Conservation (phyloP, 2,329 filamentous ascomycete genomes). For the Akanthomyces muscarius region DNA sequence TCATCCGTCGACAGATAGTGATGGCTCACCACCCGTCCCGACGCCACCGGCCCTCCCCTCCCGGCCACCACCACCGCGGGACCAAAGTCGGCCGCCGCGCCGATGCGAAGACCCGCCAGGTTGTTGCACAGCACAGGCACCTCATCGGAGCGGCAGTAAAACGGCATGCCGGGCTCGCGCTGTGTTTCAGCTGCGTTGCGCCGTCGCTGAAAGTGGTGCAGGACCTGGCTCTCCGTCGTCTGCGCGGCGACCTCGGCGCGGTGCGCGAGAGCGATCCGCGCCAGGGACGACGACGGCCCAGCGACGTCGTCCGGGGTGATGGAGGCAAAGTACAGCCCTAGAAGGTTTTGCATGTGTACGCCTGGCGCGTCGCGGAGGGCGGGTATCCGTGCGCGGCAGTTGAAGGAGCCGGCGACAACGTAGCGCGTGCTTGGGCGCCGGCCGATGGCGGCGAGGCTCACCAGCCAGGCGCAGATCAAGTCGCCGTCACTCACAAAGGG, state of each 20-base stretch:
- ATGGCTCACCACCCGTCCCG: slow-evolving; percentile 1
- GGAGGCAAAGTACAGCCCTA: neutral
- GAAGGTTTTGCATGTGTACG: slow-evolving; percentile 6
- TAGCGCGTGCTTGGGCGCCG: slow-evolving; percentile 19
- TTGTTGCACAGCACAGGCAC: slow-evolving; percentile 2
- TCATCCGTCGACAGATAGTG: neutral
- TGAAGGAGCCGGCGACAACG: slow-evolving; percentile 22
- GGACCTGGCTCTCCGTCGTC: neutral
- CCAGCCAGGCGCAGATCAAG: slow-evolving; percentile 38
- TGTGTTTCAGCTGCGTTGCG: neutral
- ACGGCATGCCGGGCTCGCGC: neutral
- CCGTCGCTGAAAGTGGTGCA: neutral
- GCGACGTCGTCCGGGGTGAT: neutral
- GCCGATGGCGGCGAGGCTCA: slow-evolving; percentile 17
- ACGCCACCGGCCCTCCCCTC: neutral
- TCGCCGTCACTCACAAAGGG: slow-evolving; percentile 43
- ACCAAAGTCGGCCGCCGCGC: slow-evolving; percentile 3
- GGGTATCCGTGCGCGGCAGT: slow-evolving; percentile 18
- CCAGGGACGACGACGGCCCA: neutral
- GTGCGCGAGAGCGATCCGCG: neutral
- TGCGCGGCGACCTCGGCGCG: neutral
- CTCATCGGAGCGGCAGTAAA: neutral
- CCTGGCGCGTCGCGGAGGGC: neutral
- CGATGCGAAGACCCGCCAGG: slow-evolving; percentile 3
- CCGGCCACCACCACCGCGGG: neutral